Base-by-base conservation (phyloP, 345 rosid genomes). In the Psidium friedrichsthalianum region DNA sequence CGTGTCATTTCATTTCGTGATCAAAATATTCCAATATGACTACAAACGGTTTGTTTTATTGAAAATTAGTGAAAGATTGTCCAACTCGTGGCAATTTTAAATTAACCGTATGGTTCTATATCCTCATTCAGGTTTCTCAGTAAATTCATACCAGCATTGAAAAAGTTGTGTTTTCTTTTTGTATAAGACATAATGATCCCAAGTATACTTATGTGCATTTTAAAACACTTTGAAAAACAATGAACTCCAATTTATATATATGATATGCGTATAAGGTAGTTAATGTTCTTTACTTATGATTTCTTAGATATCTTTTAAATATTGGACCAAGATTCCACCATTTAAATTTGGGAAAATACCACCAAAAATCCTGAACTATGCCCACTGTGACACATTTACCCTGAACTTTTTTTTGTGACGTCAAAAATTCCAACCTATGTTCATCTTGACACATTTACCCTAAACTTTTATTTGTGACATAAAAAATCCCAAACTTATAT, bases 91-190 rank as follows among this genome's bases (percentile, higher is more conserved):
- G 4, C 76, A 64, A 64, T 0, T 64, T 32, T 32, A 1, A 32
- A 16, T 64, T 20, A 16, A 16, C 22, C 0, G 0, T 0, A 5
- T 6, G 1, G 5, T 61, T 14, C 0, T 61, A 27, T 61, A 27
- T 32, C 5, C 16, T 64, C 44, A 64, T 40, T 32, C 0, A 3
- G 11, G 44, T 64, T 16, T 8, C 22, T 64, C 24, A 16, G 16
- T 64, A 32, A 64, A 32, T 32, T 32, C 76, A 32, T 18, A 32
- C 44, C 44, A 44, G 1, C 36, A 32, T 64, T 64, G 24, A 32
- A 16, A 16, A 47, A 47, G 51, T 64, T 11, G 3, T 32, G 3
- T 4, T 64, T 64, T 4, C 2, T 3, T 64, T 32, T 3, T 32
- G 3, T 10, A 4, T 16, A 8, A 16, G 0, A 64, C 16, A 64